Base-by-base conservation (phyloP, 2,329 filamentous ascomycete genomes). In the Aphanoascus verrucosus region DNA sequence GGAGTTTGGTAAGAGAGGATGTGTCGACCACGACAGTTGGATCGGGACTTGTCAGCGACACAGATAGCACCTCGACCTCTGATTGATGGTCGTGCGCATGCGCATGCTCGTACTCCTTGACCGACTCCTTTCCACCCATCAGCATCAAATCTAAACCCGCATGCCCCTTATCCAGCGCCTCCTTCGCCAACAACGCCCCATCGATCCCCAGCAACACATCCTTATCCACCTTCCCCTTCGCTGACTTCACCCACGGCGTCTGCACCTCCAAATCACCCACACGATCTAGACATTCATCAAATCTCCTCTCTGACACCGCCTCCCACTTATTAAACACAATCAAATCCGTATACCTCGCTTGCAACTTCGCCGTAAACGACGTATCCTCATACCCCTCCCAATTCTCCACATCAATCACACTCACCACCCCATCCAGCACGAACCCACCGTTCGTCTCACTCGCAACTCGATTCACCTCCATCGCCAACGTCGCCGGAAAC, bases 311-410 rank as follows among this genome's bases (percentile, higher is more conserved):
- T 49, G 78, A 77, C 8, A 84, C 84, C 5, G 69, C 64, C 71
- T 96, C 90, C 86, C 88, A 94, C 72, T 96, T 96, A 68, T 95
- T 96, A 63, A 94, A 84, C 14, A 96, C 82, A 57, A 96, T 84
- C 57, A 96, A 67, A 69, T 96, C 90, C 9, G 90, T 96, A 67
- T 94, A 95, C 58, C 81, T 77, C 3, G 89, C 90, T 75, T 96
- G 90, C 60, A 95, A 76, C 64, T 85, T 84, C 5, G 90, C 90
- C 54, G 90, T 96, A 64, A 87, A 91, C 55, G 84, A 88, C 20
- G 86, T 94, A 68, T 94, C 89, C 62, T 93, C 88, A 64, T 96
- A 96, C 0, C 90, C 90, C 63, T 82, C 74, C 89, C 89, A 96
- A 65, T 96, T 96, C 77, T 95, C 90, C 9, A 94, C 89, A 64